These are phyloP conservation scores for Trichoderma guizhouense DNA, from an alignment of 2,329 filamentous ascomycete genomes.

Conservation along the genomic window DNA sequence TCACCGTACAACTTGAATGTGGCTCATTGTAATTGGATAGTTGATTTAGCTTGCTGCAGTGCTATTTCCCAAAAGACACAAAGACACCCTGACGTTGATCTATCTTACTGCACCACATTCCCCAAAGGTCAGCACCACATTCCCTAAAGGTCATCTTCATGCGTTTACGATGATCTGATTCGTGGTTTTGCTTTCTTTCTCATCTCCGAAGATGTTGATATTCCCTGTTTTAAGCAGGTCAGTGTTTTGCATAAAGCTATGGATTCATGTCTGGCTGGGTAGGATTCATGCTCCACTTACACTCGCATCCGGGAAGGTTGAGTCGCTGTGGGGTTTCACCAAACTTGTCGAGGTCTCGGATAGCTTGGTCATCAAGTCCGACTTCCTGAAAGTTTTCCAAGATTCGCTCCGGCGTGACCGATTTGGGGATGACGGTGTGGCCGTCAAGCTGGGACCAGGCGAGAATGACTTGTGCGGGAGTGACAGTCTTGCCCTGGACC, in stretches of 20 bases:
- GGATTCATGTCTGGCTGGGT: no score
- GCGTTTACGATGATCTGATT: neutral
- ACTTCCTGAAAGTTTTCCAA: constrained; percentile 66
- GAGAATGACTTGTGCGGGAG: constrained; percentile 47
- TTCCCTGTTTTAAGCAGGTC: neutral
- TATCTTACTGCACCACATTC: neutral
- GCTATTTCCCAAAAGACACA: neutral
- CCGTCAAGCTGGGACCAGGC: constrained; percentile 58
- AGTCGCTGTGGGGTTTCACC: constrained; percentile 50
- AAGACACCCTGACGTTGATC: neutral
- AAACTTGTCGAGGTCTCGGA: constrained; percentile 58
- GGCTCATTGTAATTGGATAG: neutral
- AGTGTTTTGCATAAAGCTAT: neutral
- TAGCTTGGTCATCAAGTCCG: constrained; percentile 56
- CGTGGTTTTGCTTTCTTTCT: neutral
- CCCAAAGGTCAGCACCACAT: neutral
- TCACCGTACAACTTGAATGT: neutral
- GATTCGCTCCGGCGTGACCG: constrained; percentile 65
- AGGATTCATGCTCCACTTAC: neutral
- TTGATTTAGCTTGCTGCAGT: neutral
- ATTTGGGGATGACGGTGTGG: constrained; percentile 73
- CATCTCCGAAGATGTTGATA: neutral
- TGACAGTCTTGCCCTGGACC: constrained; percentile 36
- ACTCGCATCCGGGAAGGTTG: constrained; percentile 36
- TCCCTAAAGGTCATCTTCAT: neutral